phyloP scores from a whole-genome alignment of 73 alveolate species.

The Durusdinium trenchii region DNA sequence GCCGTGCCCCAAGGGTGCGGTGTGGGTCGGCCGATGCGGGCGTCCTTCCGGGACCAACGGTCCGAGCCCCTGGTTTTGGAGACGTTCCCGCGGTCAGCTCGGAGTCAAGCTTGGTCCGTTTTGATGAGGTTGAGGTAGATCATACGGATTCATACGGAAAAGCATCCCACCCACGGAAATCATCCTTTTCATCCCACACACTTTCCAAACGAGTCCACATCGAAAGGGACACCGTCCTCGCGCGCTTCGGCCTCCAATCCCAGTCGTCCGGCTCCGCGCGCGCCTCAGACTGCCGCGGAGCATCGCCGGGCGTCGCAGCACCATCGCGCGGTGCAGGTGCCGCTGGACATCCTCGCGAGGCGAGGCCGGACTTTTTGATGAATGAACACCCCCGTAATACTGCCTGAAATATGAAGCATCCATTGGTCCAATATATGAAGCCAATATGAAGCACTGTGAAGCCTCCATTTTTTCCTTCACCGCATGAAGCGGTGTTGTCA shows the following conservation, averaged over 20 bases:
- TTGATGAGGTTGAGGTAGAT: no score
- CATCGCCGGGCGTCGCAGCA: conserved; percentile 91
- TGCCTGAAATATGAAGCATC: no score
- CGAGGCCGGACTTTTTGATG: no score
- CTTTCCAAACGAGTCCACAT: not conserved
- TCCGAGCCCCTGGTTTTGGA: not conserved
- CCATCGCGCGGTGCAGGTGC: conserved; percentile 47
- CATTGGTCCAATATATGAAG: no score
- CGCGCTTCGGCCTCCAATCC: not conserved
- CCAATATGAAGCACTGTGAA: no score
- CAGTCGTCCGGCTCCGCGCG: not conserved
- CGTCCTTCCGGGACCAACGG: not conserved
- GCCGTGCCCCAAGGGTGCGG: conserved; percentile 41
- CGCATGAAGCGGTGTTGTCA: no score
- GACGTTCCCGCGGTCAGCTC: not conserved
- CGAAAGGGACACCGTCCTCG: no score
- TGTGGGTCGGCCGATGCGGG: not conserved
- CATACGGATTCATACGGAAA: no score
- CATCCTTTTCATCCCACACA: not conserved
- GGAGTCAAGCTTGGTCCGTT: no score
- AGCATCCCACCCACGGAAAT: no score
- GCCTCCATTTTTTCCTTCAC: no score
- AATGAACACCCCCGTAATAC: no score
- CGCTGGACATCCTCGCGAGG: conserved; percentile 46
- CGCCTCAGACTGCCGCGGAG: conserved; percentile 22